These are phyloP conservation scores for Lipomyces japonicus DNA, from an alignment of 805 yeast genomes.

Conservation along the genomic window DNA sequence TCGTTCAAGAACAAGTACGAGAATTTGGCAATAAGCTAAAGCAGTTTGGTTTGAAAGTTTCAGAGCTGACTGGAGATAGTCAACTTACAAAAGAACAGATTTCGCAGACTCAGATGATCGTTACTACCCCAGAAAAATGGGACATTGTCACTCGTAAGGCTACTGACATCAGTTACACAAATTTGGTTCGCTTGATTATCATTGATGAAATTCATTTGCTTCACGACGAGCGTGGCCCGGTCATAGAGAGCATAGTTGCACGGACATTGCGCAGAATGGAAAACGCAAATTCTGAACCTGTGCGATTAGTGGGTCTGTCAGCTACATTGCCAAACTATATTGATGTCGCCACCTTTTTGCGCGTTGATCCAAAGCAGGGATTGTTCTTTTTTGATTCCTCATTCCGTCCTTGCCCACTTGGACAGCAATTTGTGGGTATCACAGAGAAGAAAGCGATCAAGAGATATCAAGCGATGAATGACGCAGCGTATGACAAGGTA, in stretches of 20 bases:
- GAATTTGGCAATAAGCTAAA: conserved; percentile 48
- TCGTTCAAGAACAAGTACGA: conserved; percentile 49
- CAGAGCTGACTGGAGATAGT: conserved; percentile 57
- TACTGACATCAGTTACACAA: conserved; percentile 54
- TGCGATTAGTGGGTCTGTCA: conserved; percentile 47
- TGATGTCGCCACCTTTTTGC: conserved; percentile 46
- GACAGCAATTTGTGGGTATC: conserved; percentile 46
- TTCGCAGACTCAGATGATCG: conserved; percentile 49
- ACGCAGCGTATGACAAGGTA: conserved; percentile 47
- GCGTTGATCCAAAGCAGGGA: conserved; percentile 77
- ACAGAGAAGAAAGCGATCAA: conserved; percentile 49
- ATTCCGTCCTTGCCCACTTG: conserved; percentile 46
- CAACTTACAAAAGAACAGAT: conserved; percentile 44
- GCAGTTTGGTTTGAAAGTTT: conserved; percentile 44
- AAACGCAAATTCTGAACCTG: conserved; percentile 72
- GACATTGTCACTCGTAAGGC: conserved; percentile 54
- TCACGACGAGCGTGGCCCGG: conserved; percentile 48
- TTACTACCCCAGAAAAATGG: conserved; percentile 64
- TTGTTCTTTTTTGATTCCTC: conserved; percentile 61
- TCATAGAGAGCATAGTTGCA: conserved; percentile 48
- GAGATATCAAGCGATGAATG: conserved; percentile 69
- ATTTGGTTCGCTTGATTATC: conserved; percentile 46
- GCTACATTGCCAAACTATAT: conserved; percentile 53
- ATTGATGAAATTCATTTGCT: conserved; percentile 50
- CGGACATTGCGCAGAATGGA: conserved; percentile 50